Evolutionary conservation across 2,329 filamentous ascomycete species (phyloP).

Genomic region (Hypoxylon sp.): DNA sequence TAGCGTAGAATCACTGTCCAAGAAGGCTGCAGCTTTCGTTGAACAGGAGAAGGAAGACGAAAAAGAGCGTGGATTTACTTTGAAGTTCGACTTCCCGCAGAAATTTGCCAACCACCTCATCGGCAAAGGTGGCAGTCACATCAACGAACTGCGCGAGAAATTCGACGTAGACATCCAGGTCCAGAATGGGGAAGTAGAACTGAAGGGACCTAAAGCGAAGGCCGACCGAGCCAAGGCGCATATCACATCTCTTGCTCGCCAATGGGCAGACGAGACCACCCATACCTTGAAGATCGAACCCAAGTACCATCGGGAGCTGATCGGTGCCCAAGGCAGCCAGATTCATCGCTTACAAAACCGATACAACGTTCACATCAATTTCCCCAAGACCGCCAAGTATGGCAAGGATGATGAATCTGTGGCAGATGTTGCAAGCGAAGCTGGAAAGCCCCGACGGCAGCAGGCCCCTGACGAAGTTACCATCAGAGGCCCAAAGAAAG

Average conservation of each 20-base stretch:
- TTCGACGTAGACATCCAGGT: constrained; percentile 86
- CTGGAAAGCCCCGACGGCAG: constrained; percentile 73
- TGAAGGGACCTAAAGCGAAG: constrained; percentile 96
- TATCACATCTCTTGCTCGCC: constrained; percentile 82
- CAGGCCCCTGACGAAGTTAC: constrained; percentile 91
- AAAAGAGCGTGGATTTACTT: constrained; percentile 88
- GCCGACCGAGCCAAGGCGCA: constrained; percentile 87
- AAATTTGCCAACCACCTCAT: constrained; percentile 91
- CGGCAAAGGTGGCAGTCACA: constrained; percentile 75
- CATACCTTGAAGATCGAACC: constrained; percentile 90
- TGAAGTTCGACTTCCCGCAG: constrained; percentile 92
- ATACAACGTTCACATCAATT: constrained; percentile 95
- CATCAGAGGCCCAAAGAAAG: constrained; percentile 90
- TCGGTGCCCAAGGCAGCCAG: constrained; percentile 86
- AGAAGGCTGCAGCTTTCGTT: constrained; percentile 82
- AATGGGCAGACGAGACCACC: constrained; percentile 90
- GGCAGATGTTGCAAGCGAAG: constrained; percentile 76
- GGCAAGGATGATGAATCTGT: constrained; percentile 77
- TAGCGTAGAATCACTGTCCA: constrained; percentile 76
- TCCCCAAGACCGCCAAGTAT: constrained; percentile 77
- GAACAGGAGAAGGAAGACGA: constrained; percentile 92
- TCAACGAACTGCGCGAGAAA: constrained; percentile 73
- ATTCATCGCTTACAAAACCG: constrained; percentile 93
- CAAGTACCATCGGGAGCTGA: constrained; percentile 93
- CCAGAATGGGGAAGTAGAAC: constrained; percentile 91